Base-by-base conservation (phyloP, 2,329 filamentous ascomycete genomes). In the Talaromyces sp. region DNA sequence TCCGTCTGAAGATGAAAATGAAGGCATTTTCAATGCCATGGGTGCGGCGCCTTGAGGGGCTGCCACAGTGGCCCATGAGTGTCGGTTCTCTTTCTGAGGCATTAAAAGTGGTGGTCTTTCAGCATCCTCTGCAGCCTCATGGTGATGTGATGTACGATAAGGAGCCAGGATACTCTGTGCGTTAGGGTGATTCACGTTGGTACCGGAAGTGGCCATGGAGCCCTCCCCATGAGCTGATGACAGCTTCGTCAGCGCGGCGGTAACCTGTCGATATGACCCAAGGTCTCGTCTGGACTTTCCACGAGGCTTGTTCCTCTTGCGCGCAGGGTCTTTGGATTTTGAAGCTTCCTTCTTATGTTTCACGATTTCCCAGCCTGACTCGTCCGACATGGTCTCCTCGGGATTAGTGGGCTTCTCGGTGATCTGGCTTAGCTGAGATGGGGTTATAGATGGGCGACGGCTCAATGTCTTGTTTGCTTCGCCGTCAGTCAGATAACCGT, bases 111-210 rank as follows among this genome's bases (percentile, higher is more conserved):
- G 50, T 24, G 24, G 29, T 54, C 50, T 31, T 56, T 12, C 61
- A 62, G 43, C 29, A 60, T 51, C 52, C 38, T 57, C 58, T 31
- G 14, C 38, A 11, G 52, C 61, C 67, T 62, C 62, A 59, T 51
- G 66, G n/a, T 72, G 70, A 57, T 71, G 77, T 6, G 67, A 67
- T 35, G 69, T 68, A 50, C 77, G 75, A 17, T 79, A 70, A 1
- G 75, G 70, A 6, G 72, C 67, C 6, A 80, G 65, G 14, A 73
- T 70, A 59, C 70, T 69, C 31, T 75, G 72, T 3, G 77, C 77
- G 29, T 72, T 71, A 3, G 76, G 77, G 6, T 29, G 62, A 61
- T 46, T 59, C 64, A 27, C 69, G 68, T 26, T 58, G 57, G 58
- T 69, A 60, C 58, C 66, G 32, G 56, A 59, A 48, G 62, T 65